Conservation (phyloP, 352 stramenopile genomes). For the Globisporangium paroecandrum region DNA sequence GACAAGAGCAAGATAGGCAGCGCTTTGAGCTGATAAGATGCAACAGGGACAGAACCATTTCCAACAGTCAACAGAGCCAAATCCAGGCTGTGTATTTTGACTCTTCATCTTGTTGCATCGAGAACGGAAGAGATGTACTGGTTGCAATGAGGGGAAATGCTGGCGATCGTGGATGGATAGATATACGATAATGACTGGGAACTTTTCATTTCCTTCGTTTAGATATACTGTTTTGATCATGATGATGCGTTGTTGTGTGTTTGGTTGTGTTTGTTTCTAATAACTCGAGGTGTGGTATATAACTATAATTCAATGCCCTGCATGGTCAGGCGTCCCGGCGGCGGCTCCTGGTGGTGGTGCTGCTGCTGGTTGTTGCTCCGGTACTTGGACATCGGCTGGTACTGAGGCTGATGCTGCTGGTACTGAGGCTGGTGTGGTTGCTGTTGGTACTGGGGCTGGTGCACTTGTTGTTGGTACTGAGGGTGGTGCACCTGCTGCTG, state of each 20-base stretch:
- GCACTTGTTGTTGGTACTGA: not conserved
- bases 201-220: not conserved
- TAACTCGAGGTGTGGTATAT: not conserved
- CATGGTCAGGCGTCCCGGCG: conserved; percentile 15
- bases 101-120: not conserved
- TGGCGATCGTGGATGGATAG: not conserved
- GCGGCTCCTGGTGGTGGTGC: conserved; percentile 3
- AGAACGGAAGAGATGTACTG: not conserved
- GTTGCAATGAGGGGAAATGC: not conserved
- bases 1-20: not conserved
- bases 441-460: not conserved
- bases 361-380: not conserved
- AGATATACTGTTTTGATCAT: not conserved
- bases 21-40: too few species aligned
- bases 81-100: too few species aligned
- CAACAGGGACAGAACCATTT: too few species aligned
- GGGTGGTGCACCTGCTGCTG: not conserved
- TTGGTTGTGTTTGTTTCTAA: not conserved
- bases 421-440: not conserved
- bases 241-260: not conserved
- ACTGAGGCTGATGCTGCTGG: conserved; percentile 3
- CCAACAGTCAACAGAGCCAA: too few species aligned
- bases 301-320: conserved; percentile 18
- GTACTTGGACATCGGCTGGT: not conserved
- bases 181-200: not conserved